phyloP scores from a whole-genome alignment of 2,329 filamentous ascomycete genomes.

The Rugonectria rugulosa region DNA sequence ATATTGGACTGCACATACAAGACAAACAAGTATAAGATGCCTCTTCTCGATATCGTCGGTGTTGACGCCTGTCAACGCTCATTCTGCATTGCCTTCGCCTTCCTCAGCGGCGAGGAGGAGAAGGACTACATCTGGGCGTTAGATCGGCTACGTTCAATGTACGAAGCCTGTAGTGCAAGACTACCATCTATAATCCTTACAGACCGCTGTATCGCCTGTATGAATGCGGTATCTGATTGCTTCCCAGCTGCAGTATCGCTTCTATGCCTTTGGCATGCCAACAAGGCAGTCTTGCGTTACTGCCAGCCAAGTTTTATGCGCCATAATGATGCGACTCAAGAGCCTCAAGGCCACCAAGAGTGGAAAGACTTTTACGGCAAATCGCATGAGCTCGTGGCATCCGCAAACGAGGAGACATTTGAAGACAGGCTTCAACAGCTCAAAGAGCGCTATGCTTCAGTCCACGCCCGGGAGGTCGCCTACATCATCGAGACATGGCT shows the following conservation, averaged over 20 bases:
- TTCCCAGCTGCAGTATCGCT: constrained; percentile 21
- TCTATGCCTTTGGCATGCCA: constrained; percentile 13
- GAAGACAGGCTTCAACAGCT: constrained; percentile 25
- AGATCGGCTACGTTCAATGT: background rate
- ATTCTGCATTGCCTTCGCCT: background rate
- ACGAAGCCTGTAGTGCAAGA: background rate
- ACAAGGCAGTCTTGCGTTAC: constrained; percentile 1
- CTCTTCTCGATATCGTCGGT: background rate
- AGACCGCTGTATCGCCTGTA: background rate
- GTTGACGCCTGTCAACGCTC: background rate
- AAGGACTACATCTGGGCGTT: background rate
- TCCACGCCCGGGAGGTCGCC: constrained; percentile 23
- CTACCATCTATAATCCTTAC: background rate
- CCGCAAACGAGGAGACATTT: constrained; percentile 23
- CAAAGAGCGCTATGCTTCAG: constrained; percentile 22
- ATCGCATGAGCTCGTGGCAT: constrained; percentile 32
- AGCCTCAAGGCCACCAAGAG: background rate
- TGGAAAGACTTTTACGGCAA: constrained; percentile 30
- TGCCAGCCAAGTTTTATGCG: background rate
- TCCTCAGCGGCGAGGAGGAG: background rate
- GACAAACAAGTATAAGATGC: background rate
- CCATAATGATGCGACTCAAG: background rate
- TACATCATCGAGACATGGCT: constrained; percentile 34
- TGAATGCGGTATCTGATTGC: constrained; percentile 12
- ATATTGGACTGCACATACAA: constrained; percentile 27